Base-by-base conservation (phyloP, 2,329 filamentous ascomycete species). In the Trichoderma atroviride region DNA sequence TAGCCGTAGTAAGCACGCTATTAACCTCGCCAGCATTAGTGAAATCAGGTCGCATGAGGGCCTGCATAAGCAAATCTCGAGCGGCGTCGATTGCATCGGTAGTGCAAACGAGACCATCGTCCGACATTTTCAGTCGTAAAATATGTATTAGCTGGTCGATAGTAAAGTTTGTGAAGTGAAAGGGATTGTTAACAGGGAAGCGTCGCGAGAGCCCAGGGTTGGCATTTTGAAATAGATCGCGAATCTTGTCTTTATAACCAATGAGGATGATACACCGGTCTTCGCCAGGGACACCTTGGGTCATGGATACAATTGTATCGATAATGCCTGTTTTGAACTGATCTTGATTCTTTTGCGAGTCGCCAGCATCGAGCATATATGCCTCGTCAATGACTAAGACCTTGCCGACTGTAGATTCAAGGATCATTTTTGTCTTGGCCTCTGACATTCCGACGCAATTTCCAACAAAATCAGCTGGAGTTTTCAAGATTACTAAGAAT, bases 351-450 rank as follows among this genome's bases (percentile, higher is more conserved):
- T 70, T 71, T 13, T 73, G 74, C 0, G 75, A 77, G 10, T 77
- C 78, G 1, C 82, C 82, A 1, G 80, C 78, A 63, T 84, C 86
- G 0, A 94, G 83, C 73, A 88, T 88, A 73, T 94, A 93, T 0
- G 91, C 91, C 75, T 94, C 91, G 70, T 94, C 92, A 14, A 94
- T 92, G 43, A 94, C 87, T 0, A 94, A 83, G 1, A 94, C 89
- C 74, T 93, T 94, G 0, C 92, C 92, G 2, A 85, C 73, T 0
- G 89, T 88, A 0, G 87, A 81, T 1, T 86, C 86, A 0, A 94
- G 82, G 16, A 93, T 92, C 0, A 82, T 87, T 74, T 91, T 93
- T 0, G 91, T 93, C 43, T 89, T 88, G 11, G 85, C 82, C 76
- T 94, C 92, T 0, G 91, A 93, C n/a, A 9, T 84, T 82, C 1